Evolutionary conservation across 768 basidiomycete genomes (phyloP), one percentile per base, ranked within the genome.

Genomic region (Pleurotus cornucopiae): DNA sequence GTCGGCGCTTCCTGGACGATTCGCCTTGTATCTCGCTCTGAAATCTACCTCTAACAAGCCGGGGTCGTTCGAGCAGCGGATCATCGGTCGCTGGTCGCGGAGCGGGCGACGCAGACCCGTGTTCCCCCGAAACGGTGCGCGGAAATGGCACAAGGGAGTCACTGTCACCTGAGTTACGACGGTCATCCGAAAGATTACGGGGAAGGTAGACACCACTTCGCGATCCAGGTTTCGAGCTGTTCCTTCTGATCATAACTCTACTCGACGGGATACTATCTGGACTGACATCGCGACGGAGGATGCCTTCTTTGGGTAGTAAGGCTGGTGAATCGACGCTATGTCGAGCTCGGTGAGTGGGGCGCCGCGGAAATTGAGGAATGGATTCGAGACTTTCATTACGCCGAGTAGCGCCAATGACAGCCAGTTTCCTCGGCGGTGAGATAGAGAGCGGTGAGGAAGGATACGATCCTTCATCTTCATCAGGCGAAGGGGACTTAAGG

Each of bases 21-120:
- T 76, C 67, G 6, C 83, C 83, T 62, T 88, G 87, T 54, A 87
- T 71, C 61, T 91, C 89, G 63, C 85, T 89, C 65, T 88, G 84
- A 72, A 89, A 87, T 30, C 88, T 81, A 14, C 84, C 82, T 18
- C 89, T 80, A 41, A 75, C 77, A 21, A 68, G 63, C 13, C 78
- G 74, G 21, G 73, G 75, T 53, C 68, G 71, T 43, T 79, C 74
- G 54, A 62, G 58, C 7, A 65, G 65, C 5, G 67, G 66, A n/a
- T 69, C 70, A 46, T 69, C 69, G 16, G 57, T 57, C 12, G 74
- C 67, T 14, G 79, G 74, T 12, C 74, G 69, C 12, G 71, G 73
- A 5, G 77, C 71, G 25, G 77, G 72, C 1, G 78, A 70, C n/a
- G 64, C 62, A 49, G 67, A 64, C 26, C 63, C 68, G 44, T 76